phyloP scores from a whole-genome alignment of 1,284 basidiomycete species.

The Ganoderma lucidum region DNA sequence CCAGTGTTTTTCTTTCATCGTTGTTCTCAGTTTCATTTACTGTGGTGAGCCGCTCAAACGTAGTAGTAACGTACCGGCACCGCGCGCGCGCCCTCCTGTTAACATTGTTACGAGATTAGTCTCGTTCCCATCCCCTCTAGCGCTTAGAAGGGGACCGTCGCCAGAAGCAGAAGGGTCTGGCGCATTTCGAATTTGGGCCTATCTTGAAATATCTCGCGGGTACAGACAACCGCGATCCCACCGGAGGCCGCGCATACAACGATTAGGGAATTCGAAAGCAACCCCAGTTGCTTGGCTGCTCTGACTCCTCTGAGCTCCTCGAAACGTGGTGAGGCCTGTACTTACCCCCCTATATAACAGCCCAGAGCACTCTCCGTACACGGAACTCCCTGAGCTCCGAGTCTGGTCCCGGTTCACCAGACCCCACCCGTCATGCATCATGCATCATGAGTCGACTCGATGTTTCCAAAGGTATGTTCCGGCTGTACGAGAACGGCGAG shows the following conservation, averaged over 20 bases:
- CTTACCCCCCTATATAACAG: background rate
- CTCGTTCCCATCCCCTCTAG: too few relatives aligned
- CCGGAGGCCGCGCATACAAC: background rate
- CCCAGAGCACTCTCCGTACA: background rate
- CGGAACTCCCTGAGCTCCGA: background rate
- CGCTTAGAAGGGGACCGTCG: too few relatives aligned
- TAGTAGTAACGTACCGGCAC: background rate
- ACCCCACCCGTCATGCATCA: background rate
- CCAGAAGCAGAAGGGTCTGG: too few relatives aligned
- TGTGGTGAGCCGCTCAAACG: background rate
- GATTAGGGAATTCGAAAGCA: background rate
- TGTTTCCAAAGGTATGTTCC: background rate
- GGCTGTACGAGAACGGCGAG: background rate
- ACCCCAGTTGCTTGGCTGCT: background rate
- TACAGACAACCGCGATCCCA: background rate
- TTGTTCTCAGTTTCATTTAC: background rate
- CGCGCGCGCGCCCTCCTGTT: background rate
- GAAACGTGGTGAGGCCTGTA: background rate
- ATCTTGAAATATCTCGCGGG: background rate
- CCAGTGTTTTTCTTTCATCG: background rate
- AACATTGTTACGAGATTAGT: background rate
- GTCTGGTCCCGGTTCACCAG: background rate
- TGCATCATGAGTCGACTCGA: background rate
- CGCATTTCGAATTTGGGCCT: too few relatives aligned
- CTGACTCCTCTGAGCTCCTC: background rate